Percentiles rank a stretch among this genome's conserved stretches.
Conservation (phyloP, 1,139 yeast genomes). For the Debaryomyces sp. region DNA sequence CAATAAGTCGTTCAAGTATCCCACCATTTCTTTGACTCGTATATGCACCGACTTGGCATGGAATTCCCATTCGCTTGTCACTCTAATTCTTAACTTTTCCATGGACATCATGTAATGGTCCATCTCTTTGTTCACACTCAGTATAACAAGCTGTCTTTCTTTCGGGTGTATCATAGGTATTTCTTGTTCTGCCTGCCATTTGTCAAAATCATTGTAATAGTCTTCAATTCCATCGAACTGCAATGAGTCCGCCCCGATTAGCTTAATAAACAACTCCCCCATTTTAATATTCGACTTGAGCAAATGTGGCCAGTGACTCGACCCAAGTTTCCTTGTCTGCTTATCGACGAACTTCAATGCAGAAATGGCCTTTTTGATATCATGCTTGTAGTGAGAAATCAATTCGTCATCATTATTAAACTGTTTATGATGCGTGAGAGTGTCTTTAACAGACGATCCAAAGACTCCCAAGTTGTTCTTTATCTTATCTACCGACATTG, state of each 20-base stretch:
- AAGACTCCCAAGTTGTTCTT: conserved; percentile 1
- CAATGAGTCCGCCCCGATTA: conserved; percentile 44
- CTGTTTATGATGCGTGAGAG: conserved; percentile 21
- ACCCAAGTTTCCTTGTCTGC: conserved; percentile 39
- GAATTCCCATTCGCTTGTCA: conserved; percentile 34
- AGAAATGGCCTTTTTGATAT: conserved; percentile 40
- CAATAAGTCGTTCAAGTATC: conserved; percentile 36
- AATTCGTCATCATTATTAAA: conserved; percentile 46
- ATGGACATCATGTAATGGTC: conserved; percentile 32
- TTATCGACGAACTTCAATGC: conserved; percentile 44
- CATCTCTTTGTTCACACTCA: conserved; percentile 34
- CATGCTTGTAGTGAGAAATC: conserved; percentile 46
- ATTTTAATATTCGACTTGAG: conserved; percentile 37
- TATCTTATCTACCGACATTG: conserved; percentile 6
- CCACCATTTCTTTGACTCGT: conserved; percentile 43
- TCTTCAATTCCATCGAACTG: conserved; percentile 47
- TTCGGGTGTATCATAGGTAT: conserved; percentile 43
- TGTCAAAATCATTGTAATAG: conserved; percentile 40
- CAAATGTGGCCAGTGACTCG: conserved; percentile 36
- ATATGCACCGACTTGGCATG: conserved; percentile 32
- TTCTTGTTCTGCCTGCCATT: conserved; percentile 32
- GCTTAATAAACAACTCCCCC: conserved; percentile 31
- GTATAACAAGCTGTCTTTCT: conserved; percentile 32
- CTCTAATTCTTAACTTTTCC: conserved; percentile 30
- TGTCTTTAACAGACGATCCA: conserved; percentile 20